Evolutionary conservation across 192 early-diverging fungal genomes (phyloP).

Genomic region (Umbelopsis sp.): DNA sequence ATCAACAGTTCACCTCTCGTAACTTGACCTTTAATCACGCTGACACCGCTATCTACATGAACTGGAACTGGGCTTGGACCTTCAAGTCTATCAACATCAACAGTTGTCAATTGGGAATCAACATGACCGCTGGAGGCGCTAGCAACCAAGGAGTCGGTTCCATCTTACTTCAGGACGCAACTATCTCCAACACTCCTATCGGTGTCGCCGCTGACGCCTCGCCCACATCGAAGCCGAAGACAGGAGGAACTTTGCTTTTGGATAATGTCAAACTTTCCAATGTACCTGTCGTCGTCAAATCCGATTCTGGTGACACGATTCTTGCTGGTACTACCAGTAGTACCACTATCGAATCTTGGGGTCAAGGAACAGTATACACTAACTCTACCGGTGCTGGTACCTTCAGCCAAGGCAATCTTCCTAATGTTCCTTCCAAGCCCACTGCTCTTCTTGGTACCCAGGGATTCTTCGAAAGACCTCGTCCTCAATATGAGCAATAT

Average conservation of each 20-base stretch:
- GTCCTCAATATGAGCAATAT: slow-evolving; percentile 41
- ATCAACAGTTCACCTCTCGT: slow-evolving; percentile 45
- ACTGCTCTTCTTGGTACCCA: slow-evolving; percentile 14
- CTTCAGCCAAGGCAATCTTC: slow-evolving; percentile 23
- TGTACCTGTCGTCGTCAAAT: slow-evolving; percentile 27
- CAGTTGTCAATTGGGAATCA: slow-evolving; percentile 40
- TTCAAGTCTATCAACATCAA: slow-evolving; percentile 38
- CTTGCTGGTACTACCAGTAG: slow-evolving; percentile 17
- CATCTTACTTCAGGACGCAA: slow-evolving; percentile 38
- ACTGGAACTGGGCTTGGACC: slow-evolving; percentile 50
- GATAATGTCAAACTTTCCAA: slow-evolving; percentile 43
- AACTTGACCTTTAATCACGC: slow-evolving; percentile 35
- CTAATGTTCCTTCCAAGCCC: slow-evolving; percentile 25
- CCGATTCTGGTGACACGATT: slow-evolving; percentile 17
- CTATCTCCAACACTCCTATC: slow-evolving; percentile 27
- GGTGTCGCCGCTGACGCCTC: slow-evolving; percentile 26
- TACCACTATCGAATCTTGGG: slow-evolving; percentile 5
- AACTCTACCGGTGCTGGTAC: neutral
- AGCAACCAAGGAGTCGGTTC: slow-evolving; percentile 28
- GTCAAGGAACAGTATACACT: slow-evolving; percentile 26
- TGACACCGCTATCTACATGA: slow-evolving; percentile 42
- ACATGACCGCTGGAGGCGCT: slow-evolving; percentile 36
- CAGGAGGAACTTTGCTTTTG: slow-evolving; percentile 27
- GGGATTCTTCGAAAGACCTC: slow-evolving; percentile 35
- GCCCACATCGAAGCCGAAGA: neutral